These are phyloP conservation scores for Phylloporus gajari DNA, from an alignment of 1,284 basidiomycete genomes.

Conservation along the genomic window DNA sequence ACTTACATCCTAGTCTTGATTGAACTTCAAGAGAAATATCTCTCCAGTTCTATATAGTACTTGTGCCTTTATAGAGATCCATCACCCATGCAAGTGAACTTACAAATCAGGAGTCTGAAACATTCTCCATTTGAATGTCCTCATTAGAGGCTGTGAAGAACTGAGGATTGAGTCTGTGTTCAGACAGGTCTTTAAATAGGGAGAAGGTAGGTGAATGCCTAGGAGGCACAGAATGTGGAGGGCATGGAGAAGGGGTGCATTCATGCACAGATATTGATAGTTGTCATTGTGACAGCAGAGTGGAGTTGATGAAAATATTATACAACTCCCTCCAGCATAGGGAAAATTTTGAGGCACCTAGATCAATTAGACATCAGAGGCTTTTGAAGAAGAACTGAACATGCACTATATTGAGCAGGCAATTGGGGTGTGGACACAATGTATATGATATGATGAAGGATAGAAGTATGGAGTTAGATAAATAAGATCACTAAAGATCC, in stretches of 20 bases:
- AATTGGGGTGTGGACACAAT: no score
- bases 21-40: background rate
- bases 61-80: background rate
- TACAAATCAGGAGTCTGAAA: background rate
- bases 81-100: background rate
- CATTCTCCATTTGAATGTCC: background rate
- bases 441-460: no score
- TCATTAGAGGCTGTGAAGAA: background rate
- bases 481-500: no score
- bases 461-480: no score
- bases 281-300: background rate
- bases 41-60: background rate
- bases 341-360: background rate
- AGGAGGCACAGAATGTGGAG: background rate
- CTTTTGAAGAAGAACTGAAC: background rate
- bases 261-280: background rate
- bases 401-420: no score
- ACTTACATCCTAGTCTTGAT: background rate
- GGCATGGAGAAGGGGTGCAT: background rate
- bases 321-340: background rate
- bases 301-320: background rate
- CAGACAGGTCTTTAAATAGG: background rate
- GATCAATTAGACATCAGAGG: background rate
- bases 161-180: background rate
- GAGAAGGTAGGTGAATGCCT: background rate